Conservation (phyloP, 2,329 filamentous ascomycete genomes). For the Colletotrichum graminicola region DNA sequence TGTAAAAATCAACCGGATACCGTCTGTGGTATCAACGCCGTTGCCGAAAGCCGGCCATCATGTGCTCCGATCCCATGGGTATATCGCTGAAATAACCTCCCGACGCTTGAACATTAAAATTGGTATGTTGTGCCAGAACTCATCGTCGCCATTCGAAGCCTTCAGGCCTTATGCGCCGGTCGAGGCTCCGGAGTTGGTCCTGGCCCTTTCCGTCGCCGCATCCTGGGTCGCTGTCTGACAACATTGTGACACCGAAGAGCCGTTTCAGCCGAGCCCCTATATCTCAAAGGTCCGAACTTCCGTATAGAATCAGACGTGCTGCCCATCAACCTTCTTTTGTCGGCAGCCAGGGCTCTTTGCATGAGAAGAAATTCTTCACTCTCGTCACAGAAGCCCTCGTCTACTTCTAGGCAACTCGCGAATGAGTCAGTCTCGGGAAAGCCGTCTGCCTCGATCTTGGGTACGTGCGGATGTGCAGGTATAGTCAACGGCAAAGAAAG, state of each 20-base stretch:
- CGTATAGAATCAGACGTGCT: neutral
- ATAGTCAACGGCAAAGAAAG: neutral
- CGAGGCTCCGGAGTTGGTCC: conserved; percentile 14
- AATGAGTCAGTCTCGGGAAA: neutral
- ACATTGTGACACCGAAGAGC: conserved; percentile 35
- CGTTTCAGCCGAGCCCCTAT: conserved; percentile 36
- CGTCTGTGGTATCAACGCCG: conserved; percentile 26
- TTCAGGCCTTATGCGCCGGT: neutral
- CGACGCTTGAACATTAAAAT: neutral
- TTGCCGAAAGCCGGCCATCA: conserved; percentile 4
- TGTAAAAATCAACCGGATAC: neutral
- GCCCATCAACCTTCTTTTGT: conserved; percentile 1
- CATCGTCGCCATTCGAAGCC: neutral
- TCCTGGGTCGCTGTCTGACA: conserved; percentile 37
- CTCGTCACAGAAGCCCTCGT: conserved; percentile 39
- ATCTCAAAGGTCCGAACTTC: conserved; percentile 24
- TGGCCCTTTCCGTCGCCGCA: conserved; percentile 36
- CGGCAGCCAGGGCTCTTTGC: neutral
- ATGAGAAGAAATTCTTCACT: conserved; percentile 12
- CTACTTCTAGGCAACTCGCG: conserved; percentile 11
- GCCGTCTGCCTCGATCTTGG: conserved; percentile 21
- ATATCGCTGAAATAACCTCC: conserved; percentile 26
- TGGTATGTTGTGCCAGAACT: conserved; percentile 10
- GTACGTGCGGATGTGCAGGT: conserved; percentile 3
- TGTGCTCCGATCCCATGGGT: conserved; percentile 21